A percentile compares a stretch with the other conserved stretches of the same genome.
Evolutionary conservation across 768 basidiomycete genomes (phyloP).

Genomic region (Leccinum obscurum): DNA sequence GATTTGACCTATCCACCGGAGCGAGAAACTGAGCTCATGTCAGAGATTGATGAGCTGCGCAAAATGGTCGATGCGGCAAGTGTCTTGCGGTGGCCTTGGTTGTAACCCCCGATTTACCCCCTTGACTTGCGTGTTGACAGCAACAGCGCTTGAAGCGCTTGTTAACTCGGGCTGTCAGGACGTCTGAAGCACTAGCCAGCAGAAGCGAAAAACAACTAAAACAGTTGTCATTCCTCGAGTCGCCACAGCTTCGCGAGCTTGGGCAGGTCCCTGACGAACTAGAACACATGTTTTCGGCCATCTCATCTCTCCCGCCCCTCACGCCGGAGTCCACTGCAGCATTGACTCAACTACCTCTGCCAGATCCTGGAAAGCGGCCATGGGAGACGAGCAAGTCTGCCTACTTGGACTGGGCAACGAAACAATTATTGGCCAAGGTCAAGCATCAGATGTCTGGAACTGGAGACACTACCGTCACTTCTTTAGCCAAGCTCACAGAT

Average conservation of each 20-base stretch:
- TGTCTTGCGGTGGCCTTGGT: conserved; percentile 14
- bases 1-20: conserved; percentile 63
- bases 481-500: conserved; percentile 21
- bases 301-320: conserved; percentile 51
- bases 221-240: conserved; percentile 45
- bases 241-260: conserved; percentile 41
- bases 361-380: conserved; percentile 64
- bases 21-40: conserved; percentile 58
- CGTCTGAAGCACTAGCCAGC: conserved; percentile 44
- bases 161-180: conserved; percentile 52
- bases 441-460: conserved; percentile 20
- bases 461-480: conserved; percentile 23
- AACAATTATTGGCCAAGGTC: conserved; percentile 45
- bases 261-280: conserved; percentile 41
- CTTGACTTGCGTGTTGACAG: conserved; percentile 36
- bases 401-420: conserved; percentile 77
- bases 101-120: conserved; percentile 9
- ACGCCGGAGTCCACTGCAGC: conserved; percentile 41
- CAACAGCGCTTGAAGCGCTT: conserved; percentile 64
- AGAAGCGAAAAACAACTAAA: conserved; percentile 47
- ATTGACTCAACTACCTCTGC: conserved; percentile 30
- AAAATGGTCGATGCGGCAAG: conserved; percentile 69
- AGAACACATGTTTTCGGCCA: conserved; percentile 44
- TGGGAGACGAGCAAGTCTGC: conserved; percentile 79
- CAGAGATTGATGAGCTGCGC: conserved; percentile 68